Evolutionary conservation across 2,329 filamentous ascomycete species (phyloP).

Genomic region (Cordyceps tenuipes): DNA sequence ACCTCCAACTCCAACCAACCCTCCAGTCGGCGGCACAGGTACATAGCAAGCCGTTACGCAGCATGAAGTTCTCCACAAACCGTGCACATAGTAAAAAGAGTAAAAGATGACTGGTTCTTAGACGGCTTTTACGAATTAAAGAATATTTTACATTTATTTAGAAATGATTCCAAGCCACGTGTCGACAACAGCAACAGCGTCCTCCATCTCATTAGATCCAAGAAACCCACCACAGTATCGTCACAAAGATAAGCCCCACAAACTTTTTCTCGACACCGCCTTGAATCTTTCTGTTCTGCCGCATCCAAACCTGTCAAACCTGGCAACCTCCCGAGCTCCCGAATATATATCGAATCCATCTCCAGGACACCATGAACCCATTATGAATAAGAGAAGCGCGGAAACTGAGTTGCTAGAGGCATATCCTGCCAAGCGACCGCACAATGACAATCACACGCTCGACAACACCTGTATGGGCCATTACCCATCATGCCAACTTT

Average conservation of each 20-base stretch:
- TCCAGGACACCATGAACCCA: conserved; percentile 6
- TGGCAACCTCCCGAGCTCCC: too few relatives aligned
- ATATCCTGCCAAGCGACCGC: conserved; percentile 21
- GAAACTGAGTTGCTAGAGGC: conserved; percentile 17
- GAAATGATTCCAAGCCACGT: too few relatives aligned
- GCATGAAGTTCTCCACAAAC: too few relatives aligned
- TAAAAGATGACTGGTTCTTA: too few relatives aligned
- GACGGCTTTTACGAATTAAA: too few relatives aligned
- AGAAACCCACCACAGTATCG: conserved; percentile 10
- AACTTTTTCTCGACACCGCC: conserved; percentile 27
- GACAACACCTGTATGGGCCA: conserved; percentile 18
- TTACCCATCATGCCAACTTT: background rate
- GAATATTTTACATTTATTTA: too few relatives aligned
- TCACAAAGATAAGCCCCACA: conserved; percentile 18
- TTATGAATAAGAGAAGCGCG: conserved; percentile 28
- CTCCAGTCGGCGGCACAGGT: background rate
- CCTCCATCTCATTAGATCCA: background rate
- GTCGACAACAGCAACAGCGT: too few relatives aligned
- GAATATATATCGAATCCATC: background rate
- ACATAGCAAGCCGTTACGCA: background rate
- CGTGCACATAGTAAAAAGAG: too few relatives aligned
- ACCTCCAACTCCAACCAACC: background rate
- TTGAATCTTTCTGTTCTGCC: conserved; percentile 27
- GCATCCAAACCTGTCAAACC: conserved; percentile 3
- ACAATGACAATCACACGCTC: conserved; percentile 12